Evolutionary conservation across 768 basidiomycete species (phyloP).

Genomic region (Coprinopsis strossmayeri): DNA sequence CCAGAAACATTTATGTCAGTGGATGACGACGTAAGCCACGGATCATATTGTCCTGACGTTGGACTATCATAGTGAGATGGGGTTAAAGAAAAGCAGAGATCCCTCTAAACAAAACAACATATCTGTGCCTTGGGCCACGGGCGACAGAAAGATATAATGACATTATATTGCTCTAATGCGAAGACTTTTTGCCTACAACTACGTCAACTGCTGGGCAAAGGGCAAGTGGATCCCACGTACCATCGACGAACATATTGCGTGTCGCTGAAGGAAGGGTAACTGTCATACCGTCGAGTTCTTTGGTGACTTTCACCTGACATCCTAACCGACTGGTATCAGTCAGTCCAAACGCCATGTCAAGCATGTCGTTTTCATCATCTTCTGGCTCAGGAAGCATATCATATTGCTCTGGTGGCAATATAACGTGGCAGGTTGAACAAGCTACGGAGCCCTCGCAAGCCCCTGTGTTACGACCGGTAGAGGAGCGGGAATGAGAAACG

Average conservation of each 20-base stretch:
- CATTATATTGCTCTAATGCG: no score
- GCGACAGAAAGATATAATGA: no score
- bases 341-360: constrained; percentile 96
- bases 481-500: not conserved
- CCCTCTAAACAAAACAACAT: no score
- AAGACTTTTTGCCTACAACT: no score
- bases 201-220: no score
- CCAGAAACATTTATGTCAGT: no score
- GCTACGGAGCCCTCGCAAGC: constrained; percentile 97
- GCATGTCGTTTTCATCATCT: constrained; percentile 98
- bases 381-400: constrained; percentile 87
- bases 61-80: no score
- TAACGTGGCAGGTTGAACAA: constrained; percentile 96
- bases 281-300: constrained; percentile 77
- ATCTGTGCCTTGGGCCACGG: no score
- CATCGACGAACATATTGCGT: constrained; percentile 96
- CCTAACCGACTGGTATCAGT: constrained; percentile 88
- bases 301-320: constrained; percentile 72
- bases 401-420: constrained; percentile 75
- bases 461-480: constrained; percentile 39
- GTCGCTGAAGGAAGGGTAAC: constrained; percentile 88
- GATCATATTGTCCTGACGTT: no score
- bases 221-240: constrained; percentile 39
- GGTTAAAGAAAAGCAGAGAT: no score
- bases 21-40: no score